Percentiles rank a stretch among this genome's conserved stretches.
Evolutionary conservation across 805 yeast genomes (phyloP).

Genomic region (Lachancea kluyveri): DNA sequence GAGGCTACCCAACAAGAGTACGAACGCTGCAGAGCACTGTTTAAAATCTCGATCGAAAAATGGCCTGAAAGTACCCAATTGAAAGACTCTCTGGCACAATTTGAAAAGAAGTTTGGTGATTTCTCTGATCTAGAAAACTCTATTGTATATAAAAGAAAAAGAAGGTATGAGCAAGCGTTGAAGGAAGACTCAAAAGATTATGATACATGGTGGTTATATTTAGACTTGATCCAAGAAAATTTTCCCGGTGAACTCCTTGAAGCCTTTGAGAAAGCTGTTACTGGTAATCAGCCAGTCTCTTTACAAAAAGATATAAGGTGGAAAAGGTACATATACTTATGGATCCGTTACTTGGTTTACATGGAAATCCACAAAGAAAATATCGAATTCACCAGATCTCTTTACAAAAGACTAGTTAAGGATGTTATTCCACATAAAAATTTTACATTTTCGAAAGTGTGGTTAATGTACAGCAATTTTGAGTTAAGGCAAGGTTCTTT

Average conservation of each 20-base stretch:
- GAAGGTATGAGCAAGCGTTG: slow-evolving; percentile 46
- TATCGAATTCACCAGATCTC: slow-evolving; percentile 38
- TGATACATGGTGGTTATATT: slow-evolving; percentile 79
- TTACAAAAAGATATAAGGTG: slow-evolving; percentile 42
- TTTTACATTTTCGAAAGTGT: slow-evolving; percentile 65
- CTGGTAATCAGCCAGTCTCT: slow-evolving; percentile 21
- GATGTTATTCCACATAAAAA: slow-evolving; percentile 46
- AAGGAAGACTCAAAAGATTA: slow-evolving; percentile 47
- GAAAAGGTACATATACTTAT: slow-evolving; percentile 64
- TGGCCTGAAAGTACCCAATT: slow-evolving; percentile 36
- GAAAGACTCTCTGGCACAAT: slow-evolving; percentile 42
- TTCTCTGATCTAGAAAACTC: slow-evolving; percentile 46
- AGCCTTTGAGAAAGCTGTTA: slow-evolving; percentile 13
- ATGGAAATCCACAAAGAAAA: slow-evolving; percentile 47
- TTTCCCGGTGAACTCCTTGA: slow-evolving; percentile 11
- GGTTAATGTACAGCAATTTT: slow-evolving; percentile 68
- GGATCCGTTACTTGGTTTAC: slow-evolving; percentile 61
- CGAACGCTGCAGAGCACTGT: slow-evolving; percentile 59
- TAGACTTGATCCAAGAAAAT: slow-evolving; percentile 44
- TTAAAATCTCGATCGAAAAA: slow-evolving; percentile 41
- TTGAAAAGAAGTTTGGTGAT: slow-evolving; percentile 63
- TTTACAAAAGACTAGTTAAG: slow-evolving; percentile 46
- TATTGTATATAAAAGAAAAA: slow-evolving; percentile 47
- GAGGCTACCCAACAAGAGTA: slow-evolving; percentile 55
- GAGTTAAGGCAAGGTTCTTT: slow-evolving; percentile 59